Base-by-base conservation (phyloP, 371 early-diverging fungal species). In the Mucor saturninus region DNA sequence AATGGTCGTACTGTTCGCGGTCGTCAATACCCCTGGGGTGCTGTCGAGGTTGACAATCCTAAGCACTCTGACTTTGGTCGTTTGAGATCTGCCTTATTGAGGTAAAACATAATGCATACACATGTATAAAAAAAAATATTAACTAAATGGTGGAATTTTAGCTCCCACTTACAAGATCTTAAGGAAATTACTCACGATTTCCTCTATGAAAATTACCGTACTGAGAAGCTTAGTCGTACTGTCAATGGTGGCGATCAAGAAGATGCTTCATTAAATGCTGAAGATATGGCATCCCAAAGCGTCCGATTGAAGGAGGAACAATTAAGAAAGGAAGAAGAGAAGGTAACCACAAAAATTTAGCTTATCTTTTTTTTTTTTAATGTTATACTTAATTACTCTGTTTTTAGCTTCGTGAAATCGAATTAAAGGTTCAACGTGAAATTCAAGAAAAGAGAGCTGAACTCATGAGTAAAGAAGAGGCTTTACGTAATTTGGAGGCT, bases 21-120 rank as follows among this genome's bases (percentile, higher is more conserved):
- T 57, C 89, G 99, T 56, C 95, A 91, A 70, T 99, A 99, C 75
- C 98, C 97, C n/a, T 99, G 99, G 99, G 99, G 99, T 69, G 87
- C 95, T 56, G 96, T 99, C 37, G 97, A 98, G 79, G 92, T 94
- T 54, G 92, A 90, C 54, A 91, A 93, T 62, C 87, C 89, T 10
- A 87, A 93, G 69, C 95, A 97, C 75, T 98, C 95, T 71, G 99
- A 99, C 72, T 99, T 99, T 78, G 93, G 91, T 15, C 90, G 93
- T 62, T 86, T 99, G 55, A 88, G 97, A 67, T 95, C 92, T 67
- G 94, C 95, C 62, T 75, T 98, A 59, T 83, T 96, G 46, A 87
- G 84, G 88, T 88, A 80, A 67, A 21, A 21, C 21, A 8, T 9
- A 46, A 15, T 3, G 13, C 21, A 46, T 46, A 46, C 46, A 0